Evolutionary conservation across 805 yeast genomes (phyloP).

Genomic region (Priceomyces carsonii): DNA sequence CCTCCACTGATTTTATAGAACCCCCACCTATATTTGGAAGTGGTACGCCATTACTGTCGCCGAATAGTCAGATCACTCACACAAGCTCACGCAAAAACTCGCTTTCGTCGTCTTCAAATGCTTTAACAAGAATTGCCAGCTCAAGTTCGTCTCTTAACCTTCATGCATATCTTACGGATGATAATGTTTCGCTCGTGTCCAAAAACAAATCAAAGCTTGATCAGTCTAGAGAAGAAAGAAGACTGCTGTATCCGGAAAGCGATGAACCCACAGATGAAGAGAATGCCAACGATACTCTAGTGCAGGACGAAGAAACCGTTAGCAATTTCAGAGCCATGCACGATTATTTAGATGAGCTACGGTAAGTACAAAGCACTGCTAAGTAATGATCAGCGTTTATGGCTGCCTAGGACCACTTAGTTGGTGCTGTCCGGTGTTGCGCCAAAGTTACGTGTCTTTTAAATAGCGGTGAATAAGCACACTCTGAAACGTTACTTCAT

Average conservation of each 20-base stretch:
- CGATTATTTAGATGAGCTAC: conserved; percentile 14
- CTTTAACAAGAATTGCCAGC: conserved; percentile 36
- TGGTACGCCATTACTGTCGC: conserved; percentile 7
- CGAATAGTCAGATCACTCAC: conserved; percentile 5
- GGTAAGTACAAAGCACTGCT: no score
- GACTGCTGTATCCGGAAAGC: conserved; percentile 2
- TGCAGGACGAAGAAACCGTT: conserved; percentile 10
- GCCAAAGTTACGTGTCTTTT: no score
- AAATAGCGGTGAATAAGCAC: no score
- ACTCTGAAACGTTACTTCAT: no score
- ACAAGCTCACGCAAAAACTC: conserved; percentile 28
- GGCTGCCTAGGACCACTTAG: no score
- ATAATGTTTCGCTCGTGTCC: no score
- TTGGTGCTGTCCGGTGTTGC: no score
- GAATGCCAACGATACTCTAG: conserved; percentile 13
- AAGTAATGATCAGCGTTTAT: no score
- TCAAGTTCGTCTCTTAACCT: conserved; percentile 42
- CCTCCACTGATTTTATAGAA: conserved; percentile 27
- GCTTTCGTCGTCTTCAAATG: conserved; percentile 21
- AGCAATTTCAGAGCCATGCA: conserved; percentile 14
- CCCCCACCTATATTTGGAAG: conserved; percentile 39
- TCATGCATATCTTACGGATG: conserved; percentile 44
- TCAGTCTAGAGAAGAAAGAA: not conserved
- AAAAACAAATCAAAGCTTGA: not conserved
- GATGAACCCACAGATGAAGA: conserved; percentile 11